Evolutionary conservation across 495 filamentous ascomycete species (phyloP), one percentile per base, ranked within the genome.

Genomic region (Thermothielavioides terrestris): DNA sequence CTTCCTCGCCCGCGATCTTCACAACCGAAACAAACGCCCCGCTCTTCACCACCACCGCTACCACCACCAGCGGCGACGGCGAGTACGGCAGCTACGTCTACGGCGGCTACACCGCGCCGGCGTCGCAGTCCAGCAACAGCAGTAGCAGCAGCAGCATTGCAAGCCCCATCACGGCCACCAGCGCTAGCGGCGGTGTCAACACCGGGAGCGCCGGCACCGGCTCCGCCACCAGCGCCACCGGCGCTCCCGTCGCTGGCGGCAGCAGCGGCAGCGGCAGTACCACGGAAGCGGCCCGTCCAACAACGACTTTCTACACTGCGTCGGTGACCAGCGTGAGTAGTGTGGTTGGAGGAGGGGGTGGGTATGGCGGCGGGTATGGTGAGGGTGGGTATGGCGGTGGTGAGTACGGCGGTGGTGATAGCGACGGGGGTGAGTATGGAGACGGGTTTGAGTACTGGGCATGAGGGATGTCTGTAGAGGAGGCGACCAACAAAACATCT

Each of bases 31-130:
- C 36, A 26, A 47, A 35, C 27, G 43, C 47, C 22, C 36, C 50
- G 6, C 17, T 53, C 30, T 46, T 53, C 43, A 34, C 35, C 27
- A 32, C 25, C 35, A 2, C 30, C 28, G 10, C 32, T 15, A 28
- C 51, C 4, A 9, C 38, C 14, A 9, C 39, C 7, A 25, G n/a
- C n/a, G 18, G 11, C 2, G 18, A 36, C 17, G 35, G 15, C 9
- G 12, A 17, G 1, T 52, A 52, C 20, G 49, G 49, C 17, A 40
- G 49, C 26, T 52, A 52, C 28, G 46, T 18, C 11, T 52, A 35
- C 43, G 18, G 38, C 14, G 23, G 10, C 18, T 21, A 41, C 32
- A 17, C 42, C 3, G 3, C 28, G 20, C 32, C 35, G 2, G 10
- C 34, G 0, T 7, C 31, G 6, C 37, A 9, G 4, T 6, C 18